Conservation (phyloP, 2,329 filamentous ascomycete genomes). For the Tolypocladium ophioglossoides region DNA sequence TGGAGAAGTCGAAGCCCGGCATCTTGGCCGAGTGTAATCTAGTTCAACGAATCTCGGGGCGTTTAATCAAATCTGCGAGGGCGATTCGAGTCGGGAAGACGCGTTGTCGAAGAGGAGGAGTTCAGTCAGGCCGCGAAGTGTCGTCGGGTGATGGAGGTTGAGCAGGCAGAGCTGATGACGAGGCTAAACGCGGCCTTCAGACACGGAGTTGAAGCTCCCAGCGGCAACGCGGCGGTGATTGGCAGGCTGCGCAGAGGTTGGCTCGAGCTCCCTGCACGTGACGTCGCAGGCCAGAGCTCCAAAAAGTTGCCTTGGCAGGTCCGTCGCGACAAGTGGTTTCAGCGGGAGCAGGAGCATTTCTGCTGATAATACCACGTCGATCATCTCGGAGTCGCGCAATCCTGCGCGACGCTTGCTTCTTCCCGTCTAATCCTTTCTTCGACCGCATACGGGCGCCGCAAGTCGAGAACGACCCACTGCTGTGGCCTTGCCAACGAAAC, state of each 20-base stretch:
- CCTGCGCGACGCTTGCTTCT: background rate
- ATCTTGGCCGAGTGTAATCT: conserved; percentile 41
- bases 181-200: conserved; percentile 42
- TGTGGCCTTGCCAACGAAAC: background rate
- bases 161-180: conserved; percentile 36
- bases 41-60: background rate
- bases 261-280: conserved; percentile 16
- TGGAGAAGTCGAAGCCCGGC: conserved; percentile 98
- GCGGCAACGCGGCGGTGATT: conserved; percentile 13
- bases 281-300: conserved; percentile 6
- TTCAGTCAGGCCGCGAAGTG: background rate
- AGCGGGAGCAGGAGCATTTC: background rate
- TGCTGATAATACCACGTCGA: background rate
- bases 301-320: conserved; percentile 10
- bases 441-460: background rate
- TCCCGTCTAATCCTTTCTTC: background rate
- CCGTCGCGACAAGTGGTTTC: conserved; percentile 6
- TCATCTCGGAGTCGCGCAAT: background rate
- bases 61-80: conserved; percentile 2
- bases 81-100: background rate
- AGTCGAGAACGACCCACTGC: background rate
- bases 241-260: conserved; percentile 7
- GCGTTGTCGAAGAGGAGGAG: background rate
- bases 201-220: conserved; percentile 12
- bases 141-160: conserved; percentile 6